Base-by-base conservation (phyloP, 768 basidiomycete species). In the Gymnopilus junonius region DNA sequence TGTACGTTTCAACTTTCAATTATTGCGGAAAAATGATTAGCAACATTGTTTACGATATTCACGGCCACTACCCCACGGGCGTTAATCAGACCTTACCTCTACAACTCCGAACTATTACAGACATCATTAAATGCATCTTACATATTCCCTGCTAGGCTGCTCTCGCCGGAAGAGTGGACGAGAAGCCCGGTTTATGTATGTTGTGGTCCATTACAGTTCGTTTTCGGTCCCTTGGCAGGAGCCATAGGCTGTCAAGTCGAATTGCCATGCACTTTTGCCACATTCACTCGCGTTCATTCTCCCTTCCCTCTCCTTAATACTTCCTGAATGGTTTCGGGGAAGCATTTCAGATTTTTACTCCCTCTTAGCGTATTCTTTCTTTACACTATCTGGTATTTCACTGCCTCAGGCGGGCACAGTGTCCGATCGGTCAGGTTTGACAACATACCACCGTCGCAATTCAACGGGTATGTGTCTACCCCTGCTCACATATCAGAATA, bases 401-500 rank as follows among this genome's bases (percentile, higher is more conserved):
- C 45, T n/a, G n/a, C n/a, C 5, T n/a, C 48, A 32, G 32, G 29
- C 17, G 20, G 48, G 2, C 17, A 17, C 48, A 32, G 7, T 7
- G 5, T 29, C 7, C 27, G 27, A 15, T 31, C 48, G 14, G 10
- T 51, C n/a, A 4, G 10, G 23, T 29, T 51, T 17, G 46, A 50
- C 6, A 32, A 32, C 10, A 7, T 32, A 23, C 32, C 29, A 17
- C 27, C 20, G n/a, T 27, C 27, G 17, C 12, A 51, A 15, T 51
- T 31, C 17, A 51, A 58, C 46, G 48, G 31, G 8, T 59, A 64
- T 21, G 37, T 53, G 5, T 58, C 57, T 3, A 34, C 55, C 12
- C 65, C 67, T 3, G 15, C 37, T 20, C 59, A 64, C 27, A 20
- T 71, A n/a, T 58, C 65, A 15, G 4, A 58, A 8, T 27, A 57